Evolutionary conservation across 345 rosid species (phyloP).

Genomic region (Citrus sp.): DNA sequence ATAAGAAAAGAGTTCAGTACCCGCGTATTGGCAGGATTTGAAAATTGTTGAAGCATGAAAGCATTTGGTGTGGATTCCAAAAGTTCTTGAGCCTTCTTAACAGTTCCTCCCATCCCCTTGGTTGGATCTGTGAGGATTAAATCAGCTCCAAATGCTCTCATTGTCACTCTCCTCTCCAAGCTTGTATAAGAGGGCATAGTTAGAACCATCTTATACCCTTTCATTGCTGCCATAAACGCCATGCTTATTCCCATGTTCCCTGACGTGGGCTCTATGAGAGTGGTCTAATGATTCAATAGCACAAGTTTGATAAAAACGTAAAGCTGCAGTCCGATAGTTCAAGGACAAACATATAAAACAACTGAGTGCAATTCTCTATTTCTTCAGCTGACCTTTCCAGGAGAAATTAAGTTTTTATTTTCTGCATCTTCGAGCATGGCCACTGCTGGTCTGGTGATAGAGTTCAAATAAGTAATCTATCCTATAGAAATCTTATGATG

Average conservation of each 20-base stretch:
- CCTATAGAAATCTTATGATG: too few relatives aligned
- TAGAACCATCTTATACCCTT: constrained; percentile 83
- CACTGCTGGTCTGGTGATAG: constrained; percentile 63
- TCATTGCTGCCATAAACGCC: constrained; percentile 93
- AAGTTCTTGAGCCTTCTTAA: constrained; percentile 83
- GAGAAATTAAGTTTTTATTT: constrained; percentile 61
- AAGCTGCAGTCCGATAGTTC: background rate
- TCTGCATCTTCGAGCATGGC: constrained; percentile 88
- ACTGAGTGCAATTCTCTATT: background rate
- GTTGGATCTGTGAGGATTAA: constrained; percentile 88
- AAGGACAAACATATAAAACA: background rate
- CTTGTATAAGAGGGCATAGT: constrained; percentile 99
- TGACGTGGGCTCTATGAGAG: constrained; percentile 90
- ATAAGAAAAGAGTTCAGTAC: constrained; percentile 20
- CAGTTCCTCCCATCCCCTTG: constrained; percentile 97
- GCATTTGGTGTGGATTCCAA: constrained; percentile 76
- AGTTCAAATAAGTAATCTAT: background rate
- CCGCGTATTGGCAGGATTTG: constrained; percentile 88
- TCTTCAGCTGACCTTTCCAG: constrained; percentile 57
- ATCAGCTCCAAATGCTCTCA: constrained; percentile 96
- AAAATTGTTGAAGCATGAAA: constrained; percentile 81
- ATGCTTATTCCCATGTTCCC: constrained; percentile 97
- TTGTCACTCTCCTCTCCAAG: constrained; percentile 91
- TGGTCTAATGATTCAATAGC: constrained; percentile 42
- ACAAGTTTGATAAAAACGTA: background rate